A percentile compares a stretch with the other conserved stretches of the same genome.
These are phyloP conservation scores for Ricinus communis DNA, from an alignment of 345 rosid genomes.

Conservation along the genomic window DNA sequence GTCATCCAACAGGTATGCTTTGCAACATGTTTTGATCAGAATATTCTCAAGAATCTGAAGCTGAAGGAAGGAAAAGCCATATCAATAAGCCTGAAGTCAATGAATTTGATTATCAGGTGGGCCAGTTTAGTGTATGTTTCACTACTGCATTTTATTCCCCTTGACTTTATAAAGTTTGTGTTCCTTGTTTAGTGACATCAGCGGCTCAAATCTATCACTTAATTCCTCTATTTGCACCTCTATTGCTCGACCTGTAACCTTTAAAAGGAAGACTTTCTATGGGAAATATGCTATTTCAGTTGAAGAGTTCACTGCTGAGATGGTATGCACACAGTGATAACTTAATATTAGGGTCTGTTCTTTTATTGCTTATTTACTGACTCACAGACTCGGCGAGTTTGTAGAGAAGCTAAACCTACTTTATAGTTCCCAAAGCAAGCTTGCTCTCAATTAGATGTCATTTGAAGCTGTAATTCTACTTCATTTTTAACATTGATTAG, in stretches of 20 bases:
- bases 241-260: slow-evolving; percentile 22
- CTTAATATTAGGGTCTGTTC: not conserved
- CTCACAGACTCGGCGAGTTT: too few species aligned
- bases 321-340: slow-evolving; percentile 18
- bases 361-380: too few species aligned
- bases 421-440: too few species aligned
- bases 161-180: not conserved
- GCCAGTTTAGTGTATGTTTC: not conserved
- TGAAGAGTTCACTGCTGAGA: slow-evolving; percentile 40
- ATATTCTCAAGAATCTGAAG: slow-evolving; percentile 33
- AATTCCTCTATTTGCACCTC: slow-evolving; percentile 20
- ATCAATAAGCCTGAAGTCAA: slow-evolving; percentile 31
- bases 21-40: slow-evolving; percentile 46
- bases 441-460: too few species aligned
- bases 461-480: too few species aligned
- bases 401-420: too few species aligned
- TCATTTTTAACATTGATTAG: too few species aligned
- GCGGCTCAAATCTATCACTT: slow-evolving; percentile 22
- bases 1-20: slow-evolving; percentile 38
- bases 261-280: slow-evolving; percentile 32
- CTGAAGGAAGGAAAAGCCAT: slow-evolving; percentile 39
- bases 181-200: slow-evolving; percentile 29
- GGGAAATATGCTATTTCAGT: slow-evolving; percentile 42
- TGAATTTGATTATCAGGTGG: slow-evolving; percentile 35
- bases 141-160: not conserved